These are phyloP conservation scores for Blastobotrys peoriensis DNA, from an alignment of 805 yeast species.

Conservation along the genomic window DNA sequence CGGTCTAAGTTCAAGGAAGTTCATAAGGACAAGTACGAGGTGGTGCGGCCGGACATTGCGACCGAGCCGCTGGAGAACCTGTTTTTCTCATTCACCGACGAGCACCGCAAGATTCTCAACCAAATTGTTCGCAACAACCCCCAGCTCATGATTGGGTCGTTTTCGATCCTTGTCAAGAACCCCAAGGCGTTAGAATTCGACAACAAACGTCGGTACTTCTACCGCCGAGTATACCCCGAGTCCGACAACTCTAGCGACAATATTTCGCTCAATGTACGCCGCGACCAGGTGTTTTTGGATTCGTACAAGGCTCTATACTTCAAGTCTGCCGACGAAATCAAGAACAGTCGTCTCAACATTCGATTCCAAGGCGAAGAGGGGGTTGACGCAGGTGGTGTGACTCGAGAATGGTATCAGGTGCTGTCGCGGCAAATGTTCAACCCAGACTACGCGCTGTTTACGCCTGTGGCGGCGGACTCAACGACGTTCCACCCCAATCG, in stretches of 20 bases:
- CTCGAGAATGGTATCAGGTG: conserved; percentile 97
- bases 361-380: conserved; percentile 92
- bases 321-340: conserved; percentile 68
- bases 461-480: conserved; percentile 85
- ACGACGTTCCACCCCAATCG: conserved; percentile 95
- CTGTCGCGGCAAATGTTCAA: conserved; percentile 91
- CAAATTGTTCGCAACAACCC: conserved; percentile 90
- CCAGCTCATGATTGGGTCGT: conserved; percentile 92
- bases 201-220: conserved; percentile 82
- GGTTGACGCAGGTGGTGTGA: conserved; percentile 96
- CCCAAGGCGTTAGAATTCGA: conserved; percentile 91
- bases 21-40: conserved; percentile 57
- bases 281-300: conserved; percentile 89
- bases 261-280: conserved; percentile 62
- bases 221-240: conserved; percentile 56
- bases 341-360: conserved; percentile 66
- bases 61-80: conserved; percentile 70
- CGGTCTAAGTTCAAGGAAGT: conserved; percentile 61
- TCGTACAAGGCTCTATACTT: conserved; percentile 79
- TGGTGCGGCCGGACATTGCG: conserved; percentile 53
- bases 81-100: conserved; percentile 82
- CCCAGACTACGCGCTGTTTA: conserved; percentile 87
- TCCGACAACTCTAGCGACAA: conserved; percentile 19
- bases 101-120: conserved; percentile 80
- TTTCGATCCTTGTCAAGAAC: conserved; percentile 79